Evolutionary conservation across 2,329 filamentous ascomycete genomes (phyloP).

Genomic region (Phialophora expanda): DNA sequence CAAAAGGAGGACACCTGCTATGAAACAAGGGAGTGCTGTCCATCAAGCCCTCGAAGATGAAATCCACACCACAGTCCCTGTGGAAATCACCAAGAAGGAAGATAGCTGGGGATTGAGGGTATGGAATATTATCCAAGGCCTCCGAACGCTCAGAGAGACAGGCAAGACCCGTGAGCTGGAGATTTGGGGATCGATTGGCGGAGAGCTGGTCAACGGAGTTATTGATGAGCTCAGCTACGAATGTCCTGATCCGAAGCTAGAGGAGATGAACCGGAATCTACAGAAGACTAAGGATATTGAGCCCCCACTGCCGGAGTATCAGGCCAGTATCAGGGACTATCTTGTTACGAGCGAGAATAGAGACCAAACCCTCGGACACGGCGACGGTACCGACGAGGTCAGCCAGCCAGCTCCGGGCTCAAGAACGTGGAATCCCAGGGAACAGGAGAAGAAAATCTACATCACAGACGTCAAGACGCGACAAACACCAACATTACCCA

Average conservation of each 20-base stretch:
- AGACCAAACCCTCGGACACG: slow-evolving; percentile 33
- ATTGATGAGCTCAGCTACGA: slow-evolving; percentile 84
- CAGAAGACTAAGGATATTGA: slow-evolving; percentile 62
- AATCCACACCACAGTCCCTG: slow-evolving; percentile 75
- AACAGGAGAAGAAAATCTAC: slow-evolving; percentile 60
- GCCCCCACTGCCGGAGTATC: slow-evolving; percentile 51
- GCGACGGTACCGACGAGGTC: slow-evolving; percentile 28
- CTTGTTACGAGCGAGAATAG: slow-evolving; percentile 42
- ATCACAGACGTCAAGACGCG: slow-evolving; percentile 90
- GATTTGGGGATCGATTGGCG: slow-evolving; percentile 83
- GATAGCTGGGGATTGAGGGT: slow-evolving; percentile 81
- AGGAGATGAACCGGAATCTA: slow-evolving; percentile 59
- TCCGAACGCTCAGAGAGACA: slow-evolving; percentile 72
- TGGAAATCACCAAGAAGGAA: slow-evolving; percentile 75
- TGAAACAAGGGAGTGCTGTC: slow-evolving; percentile 79
- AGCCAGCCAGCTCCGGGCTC: slow-evolving; percentile 22
- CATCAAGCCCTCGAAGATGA: slow-evolving; percentile 86
- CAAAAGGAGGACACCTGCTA: slow-evolving; percentile 76
- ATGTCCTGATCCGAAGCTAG: slow-evolving; percentile 74
- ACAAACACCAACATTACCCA: slow-evolving; percentile 66
- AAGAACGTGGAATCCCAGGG: slow-evolving; percentile 20
- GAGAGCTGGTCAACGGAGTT: slow-evolving; percentile 82
- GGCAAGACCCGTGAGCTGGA: slow-evolving; percentile 78
- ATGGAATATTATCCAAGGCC: slow-evolving; percentile 89
- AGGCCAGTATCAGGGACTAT: slow-evolving; percentile 54